Evolutionary conservation across 208 protist genomes (phyloP), one percentile per base, ranked within the genome.

Genomic region (Trypanosoma boissoni): DNA sequence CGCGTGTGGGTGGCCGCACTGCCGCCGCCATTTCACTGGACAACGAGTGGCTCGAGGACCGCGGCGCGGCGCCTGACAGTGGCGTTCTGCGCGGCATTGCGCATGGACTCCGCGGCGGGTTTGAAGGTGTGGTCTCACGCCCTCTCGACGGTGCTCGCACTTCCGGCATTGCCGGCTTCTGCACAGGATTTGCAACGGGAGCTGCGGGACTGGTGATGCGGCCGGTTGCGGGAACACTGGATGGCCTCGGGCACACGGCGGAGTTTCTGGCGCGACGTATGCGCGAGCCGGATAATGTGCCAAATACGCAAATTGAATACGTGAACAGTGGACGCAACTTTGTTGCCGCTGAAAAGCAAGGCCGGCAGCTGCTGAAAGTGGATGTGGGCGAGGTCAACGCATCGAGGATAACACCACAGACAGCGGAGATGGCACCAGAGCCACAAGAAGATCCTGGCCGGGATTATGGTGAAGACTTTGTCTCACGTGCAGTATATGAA

Each of bases 231-330:
- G 76, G 78, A n/a, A 58, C 78, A 23, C 72, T 91, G 29, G 61
- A 79, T 41, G 78, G 75, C 12, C 68, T 94, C 26, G 69, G 78
- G 34, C 70, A 68, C 29, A 79, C 78, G 0, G 78, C 74, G 9
- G 80, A 91, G 56, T 86, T 83, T 58, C 80, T 78, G 64, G 55
- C 82, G 4, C 44, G 62, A 26, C 26, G 61, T n/a, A 34, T 78
- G 18, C 64, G 63, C n/a, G 70, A 55, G 42, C 27, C 24, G 3
- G 39, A 49, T 20, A 12, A 16, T 28, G 53, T 58, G 20, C 45
- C 42, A 14, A 46, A 41, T 12, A 52, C 53, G 7, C 52, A 64
- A 32, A 1, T 29, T 5, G 23, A 20, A 12, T 68, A 73, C 29
- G 5, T 73, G 0, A 3, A 55, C 5, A 61, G 53, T 51, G 45